Conservation (phyloP, 208 protist genomes). For the Trypanosoma scelopori region DNA sequence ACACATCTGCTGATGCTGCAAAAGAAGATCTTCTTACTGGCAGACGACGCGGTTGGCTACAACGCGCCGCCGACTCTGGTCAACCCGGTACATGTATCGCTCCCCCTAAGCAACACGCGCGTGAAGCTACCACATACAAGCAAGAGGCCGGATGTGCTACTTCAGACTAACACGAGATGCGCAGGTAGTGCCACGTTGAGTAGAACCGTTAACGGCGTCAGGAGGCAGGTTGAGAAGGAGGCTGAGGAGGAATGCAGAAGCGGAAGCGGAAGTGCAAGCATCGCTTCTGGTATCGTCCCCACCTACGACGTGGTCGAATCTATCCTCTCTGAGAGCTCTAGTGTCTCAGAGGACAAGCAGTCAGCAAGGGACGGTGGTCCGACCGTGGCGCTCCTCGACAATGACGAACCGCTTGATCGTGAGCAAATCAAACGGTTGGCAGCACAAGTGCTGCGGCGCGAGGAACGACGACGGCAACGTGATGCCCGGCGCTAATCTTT, state of each 20-base stretch:
- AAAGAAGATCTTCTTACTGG: conserved; percentile 57
- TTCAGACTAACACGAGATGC: too few relatives aligned
- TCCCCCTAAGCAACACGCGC: conserved; percentile 28
- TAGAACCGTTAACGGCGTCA: not conserved
- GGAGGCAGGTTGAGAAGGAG: not conserved
- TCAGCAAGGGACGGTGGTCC: not conserved
- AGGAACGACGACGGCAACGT: conserved; percentile 32
- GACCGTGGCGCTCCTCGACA: conserved; percentile 11
- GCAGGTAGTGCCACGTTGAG: not conserved
- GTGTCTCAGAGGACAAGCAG: conserved; percentile 7
- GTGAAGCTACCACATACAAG: conserved; percentile 4
- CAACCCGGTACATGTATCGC: not conserved
- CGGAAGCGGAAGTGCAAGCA: not conserved
- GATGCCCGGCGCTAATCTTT: conserved; percentile 18
- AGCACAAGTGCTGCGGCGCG: conserved; percentile 33
- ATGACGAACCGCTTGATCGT: conserved; percentile 52
- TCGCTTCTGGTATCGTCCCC: conserved; percentile 9
- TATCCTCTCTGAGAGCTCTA: not conserved
- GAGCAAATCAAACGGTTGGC: conserved; percentile 72
- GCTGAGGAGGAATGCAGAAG: not conserved
- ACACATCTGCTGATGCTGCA: conserved; percentile 43
- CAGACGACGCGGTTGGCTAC: conserved; percentile 40
- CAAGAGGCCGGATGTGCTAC: too few relatives aligned
- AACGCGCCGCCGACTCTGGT: not conserved
- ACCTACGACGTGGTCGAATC: not conserved